Base-by-base conservation (phyloP, 2,329 filamentous ascomycete genomes). In the Reticulascus tulasneorum region DNA sequence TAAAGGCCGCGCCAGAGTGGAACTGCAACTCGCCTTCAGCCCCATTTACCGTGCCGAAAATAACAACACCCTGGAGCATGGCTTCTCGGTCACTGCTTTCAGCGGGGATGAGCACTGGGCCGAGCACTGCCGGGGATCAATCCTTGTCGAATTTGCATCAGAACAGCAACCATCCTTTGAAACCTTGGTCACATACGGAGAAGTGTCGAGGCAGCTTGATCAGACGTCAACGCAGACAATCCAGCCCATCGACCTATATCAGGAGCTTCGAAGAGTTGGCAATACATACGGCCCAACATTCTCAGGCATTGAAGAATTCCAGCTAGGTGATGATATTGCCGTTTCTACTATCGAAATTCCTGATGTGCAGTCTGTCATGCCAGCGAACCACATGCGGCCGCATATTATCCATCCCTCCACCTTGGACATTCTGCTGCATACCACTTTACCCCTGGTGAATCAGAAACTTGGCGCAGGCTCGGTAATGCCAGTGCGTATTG, bases 61-160 rank as follows among this genome's bases (percentile, higher is more conserved):
- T n/a, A n/a, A n/a, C n/a, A n/a, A n/a, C n/a, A n/a, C n/a, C n/a
- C n/a, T n/a, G n/a, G n/a, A n/a, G n/a, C n/a, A n/a, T n/a, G n/a
- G n/a, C 25, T 59, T 60, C 40, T 47, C 48, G 18, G 54, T 60
- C 43, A 45, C 39, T 5, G 57, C 55, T 7, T 54, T 51, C 41
- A 48, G 52, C 31, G 32, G 46, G 3, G 33, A 18, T 10, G 33
- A 34, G 12, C 25, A 35, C 5, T 47, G 44, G 44, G 38, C 31
- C n/a, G 43, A 50, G 36, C 37, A 50, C 29, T 52, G 46, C 29
- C 32, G 27, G 17, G 49, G 49, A 6, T 29, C 35, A 12, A 35
- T 51, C 27, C 27, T 29, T 9, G 30, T 39, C n/a, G n/a, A n/a
- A n/a, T n/a, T n/a, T n/a, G n/a, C n/a, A n/a, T n/a, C n/a, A n/a